Percentiles rank a stretch among this genome's conserved stretches.
These are phyloP conservation scores for Phaeosphaeriaceae sp. DNA, from an alignment of 2,329 filamentous ascomycete species.

Conservation along the genomic window DNA sequence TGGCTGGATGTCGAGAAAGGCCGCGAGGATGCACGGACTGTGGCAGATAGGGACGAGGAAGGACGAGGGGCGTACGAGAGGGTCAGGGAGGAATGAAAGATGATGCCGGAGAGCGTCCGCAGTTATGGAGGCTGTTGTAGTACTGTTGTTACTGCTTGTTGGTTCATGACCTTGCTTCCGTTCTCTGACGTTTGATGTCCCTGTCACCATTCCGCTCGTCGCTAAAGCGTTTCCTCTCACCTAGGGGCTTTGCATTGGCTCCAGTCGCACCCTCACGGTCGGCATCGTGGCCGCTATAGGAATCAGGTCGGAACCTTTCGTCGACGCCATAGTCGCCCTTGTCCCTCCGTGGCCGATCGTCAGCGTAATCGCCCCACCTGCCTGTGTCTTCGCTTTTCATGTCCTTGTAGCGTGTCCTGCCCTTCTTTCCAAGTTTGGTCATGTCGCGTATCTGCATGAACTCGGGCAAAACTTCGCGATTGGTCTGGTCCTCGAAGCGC, in stretches of 20 bases:
- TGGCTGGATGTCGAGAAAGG: conserved; percentile 75
- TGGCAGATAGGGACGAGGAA: conserved; percentile 26
- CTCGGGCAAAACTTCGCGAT: conserved; percentile 84
- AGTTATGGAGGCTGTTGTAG: background rate
- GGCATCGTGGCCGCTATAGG: conserved; percentile 46
- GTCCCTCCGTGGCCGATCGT: conserved; percentile 51
- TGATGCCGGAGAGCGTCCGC: background rate
- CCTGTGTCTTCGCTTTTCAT: conserved; percentile 91
- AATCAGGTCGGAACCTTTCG: conserved; percentile 73
- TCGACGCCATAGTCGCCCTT: conserved; percentile 60
- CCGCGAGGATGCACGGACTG: conserved; percentile 40
- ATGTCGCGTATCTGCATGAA: conserved; percentile 93
- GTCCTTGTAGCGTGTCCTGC: conserved; percentile 87
- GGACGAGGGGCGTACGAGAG: conserved; percentile 26
- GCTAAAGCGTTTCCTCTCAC: conserved; percentile 62
- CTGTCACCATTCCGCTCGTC: conserved; percentile 45
- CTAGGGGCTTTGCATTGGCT: conserved; percentile 74
- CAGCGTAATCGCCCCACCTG: conserved; percentile 74
- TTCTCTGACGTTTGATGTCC: conserved; percentile 54
- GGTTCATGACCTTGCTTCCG: conserved; percentile 40
- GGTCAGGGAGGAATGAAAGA: conserved; percentile 17
- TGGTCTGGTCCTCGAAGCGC: conserved; percentile 81
- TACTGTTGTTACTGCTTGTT: background rate
- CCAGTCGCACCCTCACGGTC: conserved; percentile 63
- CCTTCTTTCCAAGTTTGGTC: conserved; percentile 92